Evolutionary conservation across 2,329 filamentous ascomycete genomes (phyloP).

Genomic region (Ophiostoma angusticollis): DNA sequence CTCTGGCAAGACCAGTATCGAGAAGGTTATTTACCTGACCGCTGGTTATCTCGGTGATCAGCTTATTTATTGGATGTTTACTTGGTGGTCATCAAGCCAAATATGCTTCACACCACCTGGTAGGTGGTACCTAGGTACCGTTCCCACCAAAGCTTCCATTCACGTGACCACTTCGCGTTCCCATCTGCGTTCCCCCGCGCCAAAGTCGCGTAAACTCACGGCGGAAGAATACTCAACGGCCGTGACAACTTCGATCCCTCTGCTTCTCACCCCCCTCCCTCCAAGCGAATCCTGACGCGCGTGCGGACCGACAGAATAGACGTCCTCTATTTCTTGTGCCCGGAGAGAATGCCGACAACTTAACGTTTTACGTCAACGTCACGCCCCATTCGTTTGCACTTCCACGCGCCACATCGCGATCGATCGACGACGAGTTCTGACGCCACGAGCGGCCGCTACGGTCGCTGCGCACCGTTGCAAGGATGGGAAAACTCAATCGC

Average conservation of each 20-base stretch:
- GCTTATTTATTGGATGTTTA: too few species aligned
- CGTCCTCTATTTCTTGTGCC: too few species aligned
- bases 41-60: too few species aligned
- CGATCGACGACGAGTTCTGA: neutral
- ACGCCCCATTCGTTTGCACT: neutral
- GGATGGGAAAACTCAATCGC: slow-evolving; percentile 90
- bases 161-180: slow-evolving; percentile 7
- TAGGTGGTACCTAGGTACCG: too few species aligned
- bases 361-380: too few species aligned
- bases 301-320: too few species aligned
- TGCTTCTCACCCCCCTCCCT: neutral
- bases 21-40: too few species aligned
- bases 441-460: slow-evolving; percentile 4
- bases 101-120: too few species aligned
- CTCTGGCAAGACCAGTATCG: too few species aligned
- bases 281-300: neutral
- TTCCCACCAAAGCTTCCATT: too few species aligned
- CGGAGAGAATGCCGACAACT: too few species aligned
- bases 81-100: too few species aligned
- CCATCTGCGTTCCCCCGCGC: slow-evolving; percentile 7
- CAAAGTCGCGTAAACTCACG: slow-evolving; percentile 10
- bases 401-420: slow-evolving; percentile 4
- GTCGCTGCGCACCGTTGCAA: slow-evolving; percentile 7
- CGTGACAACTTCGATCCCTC: neutral
- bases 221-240: slow-evolving; percentile 1